Conservation (phyloP, 495 filamentous ascomycete species). For the Parmelia sp. region DNA sequence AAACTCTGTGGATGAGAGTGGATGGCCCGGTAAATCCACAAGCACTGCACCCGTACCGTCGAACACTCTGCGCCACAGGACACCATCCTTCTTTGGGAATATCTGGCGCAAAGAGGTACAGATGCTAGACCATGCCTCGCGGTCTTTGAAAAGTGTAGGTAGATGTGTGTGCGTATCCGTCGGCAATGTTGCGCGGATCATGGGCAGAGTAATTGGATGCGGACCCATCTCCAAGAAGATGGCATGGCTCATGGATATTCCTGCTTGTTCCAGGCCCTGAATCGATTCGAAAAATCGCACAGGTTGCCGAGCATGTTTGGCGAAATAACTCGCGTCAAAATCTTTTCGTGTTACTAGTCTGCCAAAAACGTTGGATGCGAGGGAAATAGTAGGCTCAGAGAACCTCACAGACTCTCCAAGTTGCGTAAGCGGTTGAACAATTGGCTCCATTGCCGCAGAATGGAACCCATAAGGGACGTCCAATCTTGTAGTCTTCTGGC, state of each 20-base stretch:
- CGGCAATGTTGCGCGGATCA: neutral
- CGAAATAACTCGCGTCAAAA: neutral
- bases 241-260: neutral
- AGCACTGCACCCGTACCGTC: no score
- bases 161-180: neutral
- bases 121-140: no score
- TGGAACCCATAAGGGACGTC: slow-evolving; percentile 23
- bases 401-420: neutral
- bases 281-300: neutral
- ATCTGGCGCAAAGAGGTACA: no score
- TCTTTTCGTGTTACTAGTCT: neutral
- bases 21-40: no score
- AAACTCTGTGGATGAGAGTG: no score
- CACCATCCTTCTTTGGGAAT: no score
- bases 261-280: neutral
- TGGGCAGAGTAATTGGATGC: slow-evolving; percentile 1
- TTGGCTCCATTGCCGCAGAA: slow-evolving; percentile 22
- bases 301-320: neutral
- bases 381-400: neutral
- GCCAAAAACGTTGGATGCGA: neutral
- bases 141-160: neutral
- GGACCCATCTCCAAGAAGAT: slow-evolving; percentile 2
- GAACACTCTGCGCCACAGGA: no score
- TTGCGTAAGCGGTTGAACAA: neutral
- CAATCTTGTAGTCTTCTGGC: slow-evolving; percentile 2